phyloP scores from a whole-genome alignment of 768 basidiomycete species.

The Russula abietina region DNA sequence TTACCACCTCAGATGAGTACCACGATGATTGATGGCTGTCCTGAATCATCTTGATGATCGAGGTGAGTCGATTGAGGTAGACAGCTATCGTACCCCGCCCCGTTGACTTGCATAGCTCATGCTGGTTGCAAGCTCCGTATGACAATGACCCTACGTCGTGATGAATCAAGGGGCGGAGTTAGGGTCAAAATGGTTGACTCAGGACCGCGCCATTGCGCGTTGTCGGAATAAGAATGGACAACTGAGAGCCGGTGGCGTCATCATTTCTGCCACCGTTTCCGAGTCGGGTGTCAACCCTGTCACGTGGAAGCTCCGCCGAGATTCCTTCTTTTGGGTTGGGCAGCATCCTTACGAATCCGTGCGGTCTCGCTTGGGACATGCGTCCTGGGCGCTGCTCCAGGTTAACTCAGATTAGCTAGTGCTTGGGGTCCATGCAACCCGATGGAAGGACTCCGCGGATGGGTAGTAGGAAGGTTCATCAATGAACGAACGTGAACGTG shows the following conservation, averaged over 20 bases:
- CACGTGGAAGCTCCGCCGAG: neutral
- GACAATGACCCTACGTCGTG: neutral
- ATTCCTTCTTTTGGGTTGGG: neutral
- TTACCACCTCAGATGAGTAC: neutral
- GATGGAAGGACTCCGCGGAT: neutral
- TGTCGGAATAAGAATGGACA: constrained; percentile 2
- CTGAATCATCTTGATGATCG: neutral
- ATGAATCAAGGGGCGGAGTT: constrained; percentile 7
- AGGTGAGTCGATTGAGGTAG: neutral
- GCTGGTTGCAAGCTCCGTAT: constrained; percentile 7
- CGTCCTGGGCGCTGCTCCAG: constrained; percentile 1
- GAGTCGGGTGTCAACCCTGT: neutral
- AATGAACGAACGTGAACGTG: neutral
- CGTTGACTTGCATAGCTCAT: neutral
- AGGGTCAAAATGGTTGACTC: constrained; percentile 2
- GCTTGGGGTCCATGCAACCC: neutral
- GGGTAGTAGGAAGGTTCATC: neutral
- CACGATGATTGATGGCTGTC: neutral
- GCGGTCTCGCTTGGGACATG: constrained; percentile 1
- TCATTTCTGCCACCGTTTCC: neutral
- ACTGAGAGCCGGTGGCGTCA: neutral
- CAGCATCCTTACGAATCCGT: neutral
- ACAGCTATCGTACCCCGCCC: neutral
- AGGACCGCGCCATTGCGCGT: neutral
- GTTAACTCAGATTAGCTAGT: neutral